phyloP scores from a whole-genome alignment of 108 stramenopile genomes.

The Fragilaria radians region DNA sequence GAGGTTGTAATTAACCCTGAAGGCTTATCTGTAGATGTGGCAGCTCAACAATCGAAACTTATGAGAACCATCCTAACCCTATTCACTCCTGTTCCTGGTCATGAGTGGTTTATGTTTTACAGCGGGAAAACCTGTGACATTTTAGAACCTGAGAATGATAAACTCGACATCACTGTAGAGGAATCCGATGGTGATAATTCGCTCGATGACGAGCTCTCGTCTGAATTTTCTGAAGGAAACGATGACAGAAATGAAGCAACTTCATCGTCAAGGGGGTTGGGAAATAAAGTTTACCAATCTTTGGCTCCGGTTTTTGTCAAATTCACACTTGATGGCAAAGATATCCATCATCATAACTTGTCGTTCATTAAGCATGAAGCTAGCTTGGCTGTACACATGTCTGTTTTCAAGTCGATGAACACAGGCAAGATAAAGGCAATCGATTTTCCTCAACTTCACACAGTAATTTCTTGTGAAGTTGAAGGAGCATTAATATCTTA shows the following conservation, averaged over 20 bases:
- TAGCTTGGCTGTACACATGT: conserved; percentile 36
- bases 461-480: conserved; percentile 30
- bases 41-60: conserved; percentile 32
- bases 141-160: too few species aligned
- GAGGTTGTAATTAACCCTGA: background rate
- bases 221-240: background rate
- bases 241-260: too few species aligned
- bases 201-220: conserved; percentile 2
- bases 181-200: background rate
- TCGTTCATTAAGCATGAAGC: conserved; percentile 30
- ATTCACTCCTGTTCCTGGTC: conserved; percentile 45
- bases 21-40: conserved; percentile 13
- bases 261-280: background rate
- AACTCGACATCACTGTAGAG: too few species aligned
- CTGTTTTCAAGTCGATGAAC: conserved; percentile 19
- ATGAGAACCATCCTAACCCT: conserved; percentile 28
- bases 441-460: conserved; percentile 25
- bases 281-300: background rate
- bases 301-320: conserved; percentile 46
- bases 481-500: conserved; percentile 40
- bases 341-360: conserved; percentile 23
- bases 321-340: conserved; percentile 37
- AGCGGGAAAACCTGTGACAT: too few species aligned
- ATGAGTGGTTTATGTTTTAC: conserved; percentile 42
- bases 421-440: background rate